Percentiles rank a stretch among this genome's conserved stretches.
These are phyloP conservation scores for Talaromyces sp. DNA, from an alignment of 2,329 filamentous ascomycete genomes.

Conservation along the genomic window DNA sequence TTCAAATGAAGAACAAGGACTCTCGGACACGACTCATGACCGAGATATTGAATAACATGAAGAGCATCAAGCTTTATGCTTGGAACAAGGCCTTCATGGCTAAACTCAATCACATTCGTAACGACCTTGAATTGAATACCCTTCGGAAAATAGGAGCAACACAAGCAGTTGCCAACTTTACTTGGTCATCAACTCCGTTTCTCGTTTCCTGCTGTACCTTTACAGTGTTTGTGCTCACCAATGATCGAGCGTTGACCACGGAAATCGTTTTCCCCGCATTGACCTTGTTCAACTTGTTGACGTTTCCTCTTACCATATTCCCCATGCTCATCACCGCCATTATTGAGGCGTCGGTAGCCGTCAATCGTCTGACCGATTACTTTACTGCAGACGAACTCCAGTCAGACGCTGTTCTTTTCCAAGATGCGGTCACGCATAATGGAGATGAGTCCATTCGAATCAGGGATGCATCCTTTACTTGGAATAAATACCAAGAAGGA, in stretches of 20 bases:
- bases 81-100: conserved; percentile 98
- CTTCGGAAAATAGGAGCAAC: conserved; percentile 92
- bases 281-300: conserved; percentile 91
- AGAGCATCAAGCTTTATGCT: conserved; percentile 97
- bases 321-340: conserved; percentile 98
- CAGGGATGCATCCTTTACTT: conserved; percentile 83
- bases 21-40: conserved; percentile 87
- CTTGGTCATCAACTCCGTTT: conserved; percentile 96
- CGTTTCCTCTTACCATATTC: conserved; percentile 87
- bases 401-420: conserved; percentile 67
- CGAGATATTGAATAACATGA: conserved; percentile 99
- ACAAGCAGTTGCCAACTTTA: conserved; percentile 93
- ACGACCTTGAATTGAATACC: conserved; percentile 92
- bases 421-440: conserved; percentile 64
- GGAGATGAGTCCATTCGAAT: conserved; percentile 86
- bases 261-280: conserved; percentile 93
- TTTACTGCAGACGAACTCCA: conserved; percentile 88
- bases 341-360: conserved; percentile 91
- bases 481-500: conserved; percentile 73
- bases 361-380: conserved; percentile 77
- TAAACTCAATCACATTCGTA: conserved; percentile 91
- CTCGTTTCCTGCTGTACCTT: conserved; percentile 97
- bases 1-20: conserved; percentile 99
- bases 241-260: conserved; percentile 74
- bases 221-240: conserved; percentile 84